phyloP scores from a whole-genome alignment of 352 stramenopile genomes.

The Phytophthora pisi region DNA sequence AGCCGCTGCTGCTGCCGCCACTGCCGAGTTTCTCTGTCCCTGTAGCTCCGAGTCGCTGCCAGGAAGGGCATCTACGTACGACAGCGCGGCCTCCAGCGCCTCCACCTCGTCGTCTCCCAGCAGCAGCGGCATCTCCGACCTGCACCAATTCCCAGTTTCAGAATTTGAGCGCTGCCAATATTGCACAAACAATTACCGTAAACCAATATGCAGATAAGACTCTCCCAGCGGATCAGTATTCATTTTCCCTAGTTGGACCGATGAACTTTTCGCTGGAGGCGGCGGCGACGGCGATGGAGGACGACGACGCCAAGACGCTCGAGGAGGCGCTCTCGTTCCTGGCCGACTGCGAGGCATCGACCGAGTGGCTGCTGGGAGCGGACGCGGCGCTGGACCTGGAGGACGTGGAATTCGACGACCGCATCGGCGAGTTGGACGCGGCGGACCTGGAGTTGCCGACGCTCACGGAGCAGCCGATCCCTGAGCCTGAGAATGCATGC shows the following conservation, averaged over 20 bases:
- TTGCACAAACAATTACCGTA: neutral
- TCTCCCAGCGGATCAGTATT: constrained; percentile 11
- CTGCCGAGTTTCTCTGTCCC: neutral
- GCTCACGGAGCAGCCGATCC: constrained; percentile 30
- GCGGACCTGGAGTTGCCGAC: constrained; percentile 28
- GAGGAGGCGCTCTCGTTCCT: constrained; percentile 51
- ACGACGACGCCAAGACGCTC: constrained; percentile 34
- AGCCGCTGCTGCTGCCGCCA: neutral
- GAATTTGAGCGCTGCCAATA: neutral
- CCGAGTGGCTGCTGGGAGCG: constrained; percentile 34
- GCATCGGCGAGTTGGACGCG: constrained; percentile 8
- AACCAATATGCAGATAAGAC: neutral
- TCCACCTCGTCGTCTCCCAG: constrained; percentile 38
- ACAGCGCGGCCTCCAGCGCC: constrained; percentile 35
- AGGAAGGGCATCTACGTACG: constrained; percentile 27
- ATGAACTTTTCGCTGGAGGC: constrained; percentile 8
- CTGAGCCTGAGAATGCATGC: neutral
- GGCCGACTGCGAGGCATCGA: constrained; percentile 43
- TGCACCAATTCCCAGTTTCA: neutral
- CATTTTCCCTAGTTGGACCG: neutral
- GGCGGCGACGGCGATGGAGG: constrained; percentile 12
- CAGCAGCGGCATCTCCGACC: constrained; percentile 29
- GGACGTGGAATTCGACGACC: constrained; percentile 9
- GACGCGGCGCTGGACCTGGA: constrained; percentile 24
- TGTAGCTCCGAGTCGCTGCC: neutral